phyloP scores from a whole-genome alignment of 2,329 filamentous ascomycete species.

The Aspergillus spinulosporus region DNA sequence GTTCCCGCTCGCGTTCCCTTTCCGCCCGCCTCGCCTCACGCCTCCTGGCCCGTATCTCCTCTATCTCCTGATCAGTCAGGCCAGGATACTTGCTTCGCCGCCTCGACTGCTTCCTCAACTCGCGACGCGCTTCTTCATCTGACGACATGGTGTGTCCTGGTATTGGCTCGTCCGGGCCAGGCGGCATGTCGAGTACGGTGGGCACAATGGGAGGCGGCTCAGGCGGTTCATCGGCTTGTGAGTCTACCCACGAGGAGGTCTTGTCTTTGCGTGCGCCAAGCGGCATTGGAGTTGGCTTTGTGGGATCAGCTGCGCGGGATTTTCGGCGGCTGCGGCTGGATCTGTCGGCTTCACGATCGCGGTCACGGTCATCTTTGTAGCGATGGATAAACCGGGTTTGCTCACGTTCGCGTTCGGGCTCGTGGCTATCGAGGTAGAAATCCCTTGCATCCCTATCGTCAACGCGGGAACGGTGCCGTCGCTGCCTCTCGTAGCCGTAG shows the following conservation, averaged over 20 bases:
- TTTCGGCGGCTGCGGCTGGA: conserved; percentile 31
- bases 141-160: conserved; percentile 42
- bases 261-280: conserved; percentile 47
- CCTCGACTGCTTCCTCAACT: conserved; percentile 40
- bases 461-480: conserved; percentile 35
- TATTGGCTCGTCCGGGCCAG: conserved; percentile 28
- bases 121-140: conserved; percentile 45
- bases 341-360: conserved; percentile 25
- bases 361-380: conserved; percentile 32
- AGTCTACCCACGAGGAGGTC: conserved; percentile 53
- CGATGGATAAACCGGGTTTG: conserved; percentile 34
- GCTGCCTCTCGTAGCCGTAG: conserved; percentile 29
- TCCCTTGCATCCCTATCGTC: conserved; percentile 31
- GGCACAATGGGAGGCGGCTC: conserved; percentile 49
- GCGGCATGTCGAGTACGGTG: conserved; percentile 47
- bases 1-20: conserved; percentile 21
- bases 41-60: conserved; percentile 37
- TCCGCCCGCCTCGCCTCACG: conserved; percentile 34
- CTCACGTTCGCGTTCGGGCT: conserved; percentile 19
- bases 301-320: conserved; percentile 32
- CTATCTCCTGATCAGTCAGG: conserved; percentile 42
- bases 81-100: conserved; percentile 44
- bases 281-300: conserved; percentile 31
- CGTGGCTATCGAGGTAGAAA: conserved; percentile 30
- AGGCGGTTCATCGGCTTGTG: conserved; percentile 49